Percentiles rank a stretch among this genome's conserved stretches.
Evolutionary conservation across 257 asterid species (phyloP).

Genomic region (Nicotiana sylvestris): DNA sequence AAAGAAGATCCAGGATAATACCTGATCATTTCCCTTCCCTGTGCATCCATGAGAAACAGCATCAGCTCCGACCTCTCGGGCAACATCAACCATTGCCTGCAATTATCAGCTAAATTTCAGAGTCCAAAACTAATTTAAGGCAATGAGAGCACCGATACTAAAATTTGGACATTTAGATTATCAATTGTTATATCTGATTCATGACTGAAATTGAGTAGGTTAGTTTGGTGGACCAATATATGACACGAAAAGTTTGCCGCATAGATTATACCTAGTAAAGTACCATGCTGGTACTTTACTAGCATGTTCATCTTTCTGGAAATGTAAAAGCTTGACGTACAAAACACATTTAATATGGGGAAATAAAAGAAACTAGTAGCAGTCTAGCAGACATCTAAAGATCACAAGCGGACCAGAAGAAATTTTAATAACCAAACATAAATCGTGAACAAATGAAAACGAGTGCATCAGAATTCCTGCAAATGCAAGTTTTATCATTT

Average conservation of each 20-base stretch:
- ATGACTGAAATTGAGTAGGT: background rate
- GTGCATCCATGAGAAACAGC: slow-evolving; percentile 99
- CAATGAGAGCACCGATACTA: background rate
- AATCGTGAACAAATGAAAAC: background rate
- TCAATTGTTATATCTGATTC: background rate
- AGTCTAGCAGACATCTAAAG: background rate
- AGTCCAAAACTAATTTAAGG: background rate
- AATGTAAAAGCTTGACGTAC: background rate
- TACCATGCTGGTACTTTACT: background rate
- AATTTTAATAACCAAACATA: background rate
- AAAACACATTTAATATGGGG: background rate
- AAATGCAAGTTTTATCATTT: background rate
- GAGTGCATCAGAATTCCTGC: background rate
- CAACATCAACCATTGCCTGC: slow-evolving; percentile 99
- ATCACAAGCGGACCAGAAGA: background rate
- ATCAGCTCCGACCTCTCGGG: slow-evolving; percentile 97
- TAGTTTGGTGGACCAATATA: background rate
- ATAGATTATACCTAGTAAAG: background rate
- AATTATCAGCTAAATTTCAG: slow-evolving; percentile 15
- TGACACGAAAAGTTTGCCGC: background rate
- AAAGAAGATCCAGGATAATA: slow-evolving; percentile 20
- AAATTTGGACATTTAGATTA: background rate
- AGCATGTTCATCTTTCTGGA: slow-evolving; percentile 1
- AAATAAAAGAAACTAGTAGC: background rate
- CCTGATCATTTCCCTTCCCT: slow-evolving; percentile 98